These are phyloP conservation scores for Aspergillus pseudoterreus DNA, from an alignment of 2,329 filamentous ascomycete genomes.

Conservation along the genomic window DNA sequence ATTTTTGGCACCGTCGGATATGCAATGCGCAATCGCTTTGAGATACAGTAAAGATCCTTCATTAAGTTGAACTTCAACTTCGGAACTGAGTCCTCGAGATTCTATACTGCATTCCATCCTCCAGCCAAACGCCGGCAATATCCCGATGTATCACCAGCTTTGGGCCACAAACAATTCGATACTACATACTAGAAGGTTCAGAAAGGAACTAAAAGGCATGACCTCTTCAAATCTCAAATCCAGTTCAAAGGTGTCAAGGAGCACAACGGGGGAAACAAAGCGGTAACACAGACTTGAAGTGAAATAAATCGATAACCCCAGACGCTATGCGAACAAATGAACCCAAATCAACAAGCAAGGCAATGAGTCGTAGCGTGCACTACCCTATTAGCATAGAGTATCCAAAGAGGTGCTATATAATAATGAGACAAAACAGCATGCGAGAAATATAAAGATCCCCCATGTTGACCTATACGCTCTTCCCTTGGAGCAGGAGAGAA, in stretches of 20 bases:
- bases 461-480: constrained; percentile 5
- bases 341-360: constrained; percentile 18
- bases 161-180: not conserved
- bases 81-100: not conserved
- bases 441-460: constrained; percentile 6
- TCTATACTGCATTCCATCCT: constrained; percentile 1
- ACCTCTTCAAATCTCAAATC: not conserved
- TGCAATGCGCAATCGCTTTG: too few species aligned
- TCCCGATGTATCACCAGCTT: too few species aligned
- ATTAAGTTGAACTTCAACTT: not conserved
- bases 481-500: constrained; percentile 6
- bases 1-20: not conserved
- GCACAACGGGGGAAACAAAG: constrained; percentile 1
- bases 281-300: constrained; percentile 11
- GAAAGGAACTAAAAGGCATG: not conserved
- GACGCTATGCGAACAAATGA: constrained; percentile 37
- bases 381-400: constrained; percentile 11
- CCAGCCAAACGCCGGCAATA: not conserved
- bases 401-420: constrained; percentile 18
- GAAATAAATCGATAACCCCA: constrained; percentile 28
- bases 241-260: not conserved
- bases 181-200: too few species aligned
- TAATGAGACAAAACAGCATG: constrained; percentile 10
- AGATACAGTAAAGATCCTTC: not conserved
- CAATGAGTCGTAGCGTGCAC: constrained; percentile 13